Evolutionary conservation across 768 basidiomycete genomes (phyloP).

Genomic region (Agaricus subrufescens): DNA sequence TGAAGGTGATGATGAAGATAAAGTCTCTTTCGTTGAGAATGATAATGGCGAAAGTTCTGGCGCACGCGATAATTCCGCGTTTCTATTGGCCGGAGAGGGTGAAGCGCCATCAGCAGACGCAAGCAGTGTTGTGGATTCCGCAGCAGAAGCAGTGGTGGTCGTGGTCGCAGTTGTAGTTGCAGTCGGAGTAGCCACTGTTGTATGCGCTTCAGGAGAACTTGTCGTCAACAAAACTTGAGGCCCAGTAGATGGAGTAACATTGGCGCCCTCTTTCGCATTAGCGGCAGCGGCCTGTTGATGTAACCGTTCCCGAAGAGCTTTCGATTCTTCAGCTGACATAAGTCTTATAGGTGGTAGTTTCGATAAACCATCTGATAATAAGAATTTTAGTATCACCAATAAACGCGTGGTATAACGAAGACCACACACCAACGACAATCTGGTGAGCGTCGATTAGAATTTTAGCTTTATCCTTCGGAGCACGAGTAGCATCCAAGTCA

Average conservation of each 20-base stretch:
- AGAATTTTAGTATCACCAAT: neutral
- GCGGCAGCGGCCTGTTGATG: neutral
- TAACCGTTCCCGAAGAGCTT: slow-evolving; percentile 20
- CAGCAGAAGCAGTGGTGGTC: neutral
- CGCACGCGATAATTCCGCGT: neutral
- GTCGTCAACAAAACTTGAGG: neutral
- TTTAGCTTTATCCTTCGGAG: slow-evolving; percentile 76
- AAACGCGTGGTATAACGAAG: neutral
- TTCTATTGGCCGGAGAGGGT: neutral
- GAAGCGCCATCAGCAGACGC: neutral
- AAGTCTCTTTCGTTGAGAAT: neutral
- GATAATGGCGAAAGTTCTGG: slow-evolving; percentile 5
- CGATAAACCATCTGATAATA: slow-evolving; percentile 63
- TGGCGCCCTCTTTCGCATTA: neutral
- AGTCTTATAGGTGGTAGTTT: slow-evolving; percentile 69
- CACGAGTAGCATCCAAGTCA: slow-evolving; percentile 35
- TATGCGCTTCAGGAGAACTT: neutral
- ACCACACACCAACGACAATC: slow-evolving; percentile 69
- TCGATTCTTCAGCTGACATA: slow-evolving; percentile 46
- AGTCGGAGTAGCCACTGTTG: too few species aligned
- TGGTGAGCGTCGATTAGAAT: slow-evolving; percentile 83
- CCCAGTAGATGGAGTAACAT: neutral
- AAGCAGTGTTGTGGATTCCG: too few species aligned
- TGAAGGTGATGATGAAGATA: neutral
- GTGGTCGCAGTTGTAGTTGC: too few species aligned